Base-by-base conservation (phyloP, 2,329 filamentous ascomycete genomes). In the Shiraia bambusicola region DNA sequence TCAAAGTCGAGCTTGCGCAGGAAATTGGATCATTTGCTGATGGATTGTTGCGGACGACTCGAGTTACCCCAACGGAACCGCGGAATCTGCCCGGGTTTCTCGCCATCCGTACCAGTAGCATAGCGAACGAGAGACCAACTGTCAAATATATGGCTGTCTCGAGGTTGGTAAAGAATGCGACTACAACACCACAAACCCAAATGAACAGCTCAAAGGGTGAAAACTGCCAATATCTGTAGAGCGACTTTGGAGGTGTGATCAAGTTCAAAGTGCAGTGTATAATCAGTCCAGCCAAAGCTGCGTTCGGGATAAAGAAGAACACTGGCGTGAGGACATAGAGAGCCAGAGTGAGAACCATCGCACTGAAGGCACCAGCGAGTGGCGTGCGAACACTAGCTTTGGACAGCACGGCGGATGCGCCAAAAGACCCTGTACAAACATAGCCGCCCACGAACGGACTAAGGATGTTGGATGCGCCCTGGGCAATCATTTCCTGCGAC, bases 221-320 rank as follows among this genome's bases (percentile, higher is more conserved):
- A 10, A 95, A 86, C 28, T 83, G 80, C 90, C 91, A 96, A 72
- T 95, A 96, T 61, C 91, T 86, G 67, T 95, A 93, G 11, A 96
- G 77, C 0, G 86, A 89, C 63, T 92, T 88, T 3, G 91, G 91
- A 0, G 88, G 83, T 0, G 90, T 95, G 64, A 96, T 86, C 41
- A 96, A 72, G 63, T 96, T 91, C 41, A 87, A 85, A 2, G 95
- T 90, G 2, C 91, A 91, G 64, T 96, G 91, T 50, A 96, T 95
- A 54, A 96, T 95, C 61, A 96, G 86, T 22, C 83, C 91, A 0
- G 90, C 79, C 2, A 96, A 79, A 6, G 83, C 80, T 3, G 90
- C 82, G 49, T 79, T 87, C 0, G 91, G 88, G 38, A 96, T 95
- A 69, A 89, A 96, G 72, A 83, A 95, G 76, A 96, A 96, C 9